These are phyloP conservation scores for Candida silvatica DNA, from an alignment of 805 yeast genomes.

Conservation along the genomic window DNA sequence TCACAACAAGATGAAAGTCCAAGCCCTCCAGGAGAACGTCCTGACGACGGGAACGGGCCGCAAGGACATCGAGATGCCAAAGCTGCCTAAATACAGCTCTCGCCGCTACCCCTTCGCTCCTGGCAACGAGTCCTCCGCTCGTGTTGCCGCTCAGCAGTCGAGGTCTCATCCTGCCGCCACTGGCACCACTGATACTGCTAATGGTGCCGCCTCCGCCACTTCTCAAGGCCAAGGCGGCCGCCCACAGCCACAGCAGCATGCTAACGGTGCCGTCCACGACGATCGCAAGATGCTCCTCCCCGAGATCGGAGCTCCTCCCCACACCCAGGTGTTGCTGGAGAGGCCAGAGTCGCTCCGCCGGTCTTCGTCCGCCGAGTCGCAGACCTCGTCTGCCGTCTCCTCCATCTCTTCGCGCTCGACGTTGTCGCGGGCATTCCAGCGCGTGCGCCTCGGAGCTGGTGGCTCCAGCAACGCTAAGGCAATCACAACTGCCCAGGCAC, in stretches of 20 bases:
- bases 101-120: not conserved
- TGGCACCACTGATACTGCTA: not conserved
- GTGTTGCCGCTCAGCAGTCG: not conserved
- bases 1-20: slow-evolving; percentile 58
- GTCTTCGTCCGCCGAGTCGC: not conserved
- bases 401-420: not conserved
- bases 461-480: not conserved
- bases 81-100: slow-evolving; percentile 22
- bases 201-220: not conserved
- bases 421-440: slow-evolving; percentile 4
- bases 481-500: slow-evolving; percentile 22
- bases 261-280: not conserved
- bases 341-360: not conserved
- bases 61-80: slow-evolving; percentile 26
- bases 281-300: no score
- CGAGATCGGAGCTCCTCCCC: no score
- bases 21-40: slow-evolving; percentile 34
- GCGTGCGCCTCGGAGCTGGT: slow-evolving; percentile 3
- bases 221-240: not conserved
- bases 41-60: slow-evolving; percentile 8
- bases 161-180: no score
- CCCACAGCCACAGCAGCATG: slow-evolving; percentile 1
- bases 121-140: not conserved
- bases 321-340: no score
- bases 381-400: not conserved